phyloP scores from a whole-genome alignment of 495 filamentous ascomycete genomes.

The Tuber brumale region DNA sequence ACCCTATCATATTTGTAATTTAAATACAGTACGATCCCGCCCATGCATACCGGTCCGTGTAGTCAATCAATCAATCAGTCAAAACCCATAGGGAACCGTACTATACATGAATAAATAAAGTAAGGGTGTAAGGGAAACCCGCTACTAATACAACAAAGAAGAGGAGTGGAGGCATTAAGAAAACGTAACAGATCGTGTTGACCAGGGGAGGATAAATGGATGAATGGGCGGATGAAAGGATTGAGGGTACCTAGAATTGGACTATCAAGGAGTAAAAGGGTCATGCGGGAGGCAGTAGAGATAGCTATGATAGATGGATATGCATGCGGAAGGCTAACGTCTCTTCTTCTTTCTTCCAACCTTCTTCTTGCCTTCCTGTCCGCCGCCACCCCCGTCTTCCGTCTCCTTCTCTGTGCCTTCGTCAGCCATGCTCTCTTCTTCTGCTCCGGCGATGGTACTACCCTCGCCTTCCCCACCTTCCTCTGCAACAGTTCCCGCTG shows the following conservation, averaged over 20 bases:
- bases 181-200: not conserved
- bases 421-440: slow-evolving; percentile 31
- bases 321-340: not conserved
- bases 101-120: not conserved
- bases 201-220: not conserved
- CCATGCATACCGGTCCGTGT: not conserved
- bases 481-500: slow-evolving; percentile 20
- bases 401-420: slow-evolving; percentile 23
- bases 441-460: slow-evolving; percentile 17
- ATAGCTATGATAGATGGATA: not conserved
- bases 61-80: not conserved
- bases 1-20: not conserved
- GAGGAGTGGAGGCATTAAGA: not conserved
- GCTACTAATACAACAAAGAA: slow-evolving; percentile 2
- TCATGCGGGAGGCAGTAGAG: not conserved
- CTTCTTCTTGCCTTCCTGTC: slow-evolving; percentile 4
- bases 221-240: not conserved
- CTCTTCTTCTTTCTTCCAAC: slow-evolving; percentile 5
- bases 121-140: not conserved
- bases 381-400: slow-evolving; percentile 5
- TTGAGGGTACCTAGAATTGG: not conserved
- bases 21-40: not conserved
- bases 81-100: not conserved
- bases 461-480: slow-evolving; percentile 29
- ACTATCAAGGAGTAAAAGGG: not conserved